Evolutionary conservation across 257 asterid species (phyloP).

Genomic region (Nicotiana otophora): DNA sequence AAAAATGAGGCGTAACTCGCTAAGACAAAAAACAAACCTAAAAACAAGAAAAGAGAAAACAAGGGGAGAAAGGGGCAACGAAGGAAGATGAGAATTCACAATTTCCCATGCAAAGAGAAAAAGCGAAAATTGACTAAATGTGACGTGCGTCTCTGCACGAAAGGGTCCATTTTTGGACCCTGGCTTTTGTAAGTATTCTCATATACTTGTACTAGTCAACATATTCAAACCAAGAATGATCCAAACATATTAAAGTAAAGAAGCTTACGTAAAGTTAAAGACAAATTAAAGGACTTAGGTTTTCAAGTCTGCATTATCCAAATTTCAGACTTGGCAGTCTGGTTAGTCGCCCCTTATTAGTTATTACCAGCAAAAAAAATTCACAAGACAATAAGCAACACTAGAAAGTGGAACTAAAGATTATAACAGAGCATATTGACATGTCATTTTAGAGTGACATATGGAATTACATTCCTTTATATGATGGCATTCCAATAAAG

Average conservation of each 20-base stretch:
- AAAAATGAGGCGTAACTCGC: no score
- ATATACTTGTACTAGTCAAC: neutral
- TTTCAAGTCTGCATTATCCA: neutral
- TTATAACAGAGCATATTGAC: neutral
- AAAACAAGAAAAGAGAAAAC: neutral
- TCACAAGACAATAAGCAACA: no score
- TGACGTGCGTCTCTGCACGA: neutral
- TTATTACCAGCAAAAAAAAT: neutral
- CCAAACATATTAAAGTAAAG: neutral
- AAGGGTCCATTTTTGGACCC: neutral
- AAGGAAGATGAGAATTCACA: neutral
- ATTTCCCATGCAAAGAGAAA: slow-evolving; percentile 7
- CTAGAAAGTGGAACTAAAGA: neutral
- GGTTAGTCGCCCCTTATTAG: neutral
- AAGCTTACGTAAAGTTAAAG: neutral
- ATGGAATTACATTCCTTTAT: slow-evolving; percentile 2
- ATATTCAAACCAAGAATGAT: slow-evolving; percentile 3
- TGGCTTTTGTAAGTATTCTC: neutral
- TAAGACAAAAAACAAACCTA: neutral
- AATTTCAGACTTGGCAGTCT: neutral
- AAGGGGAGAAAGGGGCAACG: neutral
- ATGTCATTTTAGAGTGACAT: neutral
- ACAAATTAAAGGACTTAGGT: neutral
- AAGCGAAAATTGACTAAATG: neutral
- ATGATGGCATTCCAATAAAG: slow-evolving; percentile 5